phyloP scores from a whole-genome alignment of 345 rosid species.

The Sisymbrium altissimum region DNA sequence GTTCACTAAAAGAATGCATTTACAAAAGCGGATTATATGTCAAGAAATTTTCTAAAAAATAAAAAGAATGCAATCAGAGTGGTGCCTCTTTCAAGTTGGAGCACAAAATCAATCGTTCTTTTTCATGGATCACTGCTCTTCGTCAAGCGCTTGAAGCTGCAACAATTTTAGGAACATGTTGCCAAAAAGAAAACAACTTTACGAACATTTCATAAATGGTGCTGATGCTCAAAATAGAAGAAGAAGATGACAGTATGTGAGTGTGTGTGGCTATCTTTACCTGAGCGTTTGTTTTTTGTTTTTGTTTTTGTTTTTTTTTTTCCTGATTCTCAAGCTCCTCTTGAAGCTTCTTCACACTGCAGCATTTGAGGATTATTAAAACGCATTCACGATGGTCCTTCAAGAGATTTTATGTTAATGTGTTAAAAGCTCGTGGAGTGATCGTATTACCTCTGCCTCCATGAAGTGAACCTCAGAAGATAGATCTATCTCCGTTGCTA shows the following conservation, averaged over 20 bases:
- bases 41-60: too few species aligned
- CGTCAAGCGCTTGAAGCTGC: constrained; percentile 9
- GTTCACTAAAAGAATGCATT: too few species aligned
- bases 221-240: background rate
- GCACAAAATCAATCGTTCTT: background rate
- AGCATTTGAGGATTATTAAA: background rate
- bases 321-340: constrained; percentile 7
- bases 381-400: background rate
- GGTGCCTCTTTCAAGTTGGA: background rate
- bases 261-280: too few species aligned
- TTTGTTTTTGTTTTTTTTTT: background rate
- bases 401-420: background rate
- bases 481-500: background rate
- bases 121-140: background rate
- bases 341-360: constrained; percentile 2
- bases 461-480: background rate
- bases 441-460: constrained; percentile 1
- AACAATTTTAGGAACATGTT: background rate
- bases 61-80: background rate
- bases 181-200: too few species aligned
- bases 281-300: too few species aligned
- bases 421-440: background rate
- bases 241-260: background rate
- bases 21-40: too few species aligned
- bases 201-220: background rate